A percentile compares a stretch with the other conserved stretches of the same genome.
phyloP scores from a whole-genome alignment of 176 grass and related monocot genomes.

The Eragrostis curvula region DNA sequence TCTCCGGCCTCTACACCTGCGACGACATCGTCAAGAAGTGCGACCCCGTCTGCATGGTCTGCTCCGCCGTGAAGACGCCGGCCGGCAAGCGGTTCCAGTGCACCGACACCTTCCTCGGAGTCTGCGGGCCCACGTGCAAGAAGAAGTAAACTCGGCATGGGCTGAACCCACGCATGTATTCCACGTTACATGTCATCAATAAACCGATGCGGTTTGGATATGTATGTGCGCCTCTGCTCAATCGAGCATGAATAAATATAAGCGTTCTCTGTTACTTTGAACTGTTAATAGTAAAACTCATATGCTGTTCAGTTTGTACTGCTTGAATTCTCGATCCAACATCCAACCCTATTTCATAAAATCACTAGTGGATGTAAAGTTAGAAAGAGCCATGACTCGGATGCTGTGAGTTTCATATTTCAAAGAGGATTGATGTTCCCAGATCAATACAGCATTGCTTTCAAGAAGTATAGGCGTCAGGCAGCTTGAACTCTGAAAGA shows the following conservation, averaged over 20 bases:
- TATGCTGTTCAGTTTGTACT: neutral
- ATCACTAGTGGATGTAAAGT: neutral
- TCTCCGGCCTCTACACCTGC: constrained; percentile 29
- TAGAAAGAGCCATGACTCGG: neutral
- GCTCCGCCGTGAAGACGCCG: constrained; percentile 9
- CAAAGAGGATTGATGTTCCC: neutral
- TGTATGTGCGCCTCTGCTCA: neutral
- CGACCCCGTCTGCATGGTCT: constrained; percentile 17
- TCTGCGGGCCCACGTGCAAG: constrained; percentile 26
- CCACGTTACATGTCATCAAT: neutral
- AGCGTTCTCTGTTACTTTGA: too few relatives aligned
- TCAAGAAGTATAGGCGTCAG: constrained; percentile 51
- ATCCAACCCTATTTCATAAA: neutral
- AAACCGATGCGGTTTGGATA: neutral
- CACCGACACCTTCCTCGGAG: constrained; percentile 41
- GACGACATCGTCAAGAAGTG: constrained; percentile 35
- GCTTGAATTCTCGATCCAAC: neutral
- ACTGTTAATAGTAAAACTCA: neutral
- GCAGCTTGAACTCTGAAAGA: constrained; percentile 45
- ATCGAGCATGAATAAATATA: constrained; percentile 13
- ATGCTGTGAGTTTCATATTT: neutral
- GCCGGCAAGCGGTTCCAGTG: constrained; percentile 24
- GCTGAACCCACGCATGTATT: neutral
- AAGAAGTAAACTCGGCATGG: neutral
- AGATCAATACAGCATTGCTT: neutral